Evolutionary conservation across 2,329 filamentous ascomycete species (phyloP), one percentile per base, ranked within the genome.

Genomic region (Lecanicillium sp.): DNA sequence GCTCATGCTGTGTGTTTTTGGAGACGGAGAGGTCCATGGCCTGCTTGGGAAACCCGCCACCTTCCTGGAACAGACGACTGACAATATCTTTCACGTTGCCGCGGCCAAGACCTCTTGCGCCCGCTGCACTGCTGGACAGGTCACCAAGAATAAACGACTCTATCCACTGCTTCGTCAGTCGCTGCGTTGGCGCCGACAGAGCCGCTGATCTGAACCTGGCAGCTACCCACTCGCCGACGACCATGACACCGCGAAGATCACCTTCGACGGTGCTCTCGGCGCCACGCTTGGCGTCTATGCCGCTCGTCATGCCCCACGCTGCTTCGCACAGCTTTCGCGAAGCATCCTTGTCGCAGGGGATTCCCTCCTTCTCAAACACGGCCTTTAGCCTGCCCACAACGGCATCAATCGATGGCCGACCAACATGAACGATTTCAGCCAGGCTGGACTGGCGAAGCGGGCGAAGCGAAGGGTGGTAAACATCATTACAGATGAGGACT

Each of bases 401-500:
- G 42, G 90, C 86, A 53, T 95, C 90, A 9, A 97, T 69, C 0
- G 87, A 83, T 2, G 93, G 90, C 58, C 93, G 93, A 40, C 91
- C 87, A 27, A 95, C 85, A 60, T 95, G 90, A 19, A 98, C 84
- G 32, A 97, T 83, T 63, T 98, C 93, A 0, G 91, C 93, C 42
- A 93, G 69, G 5, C 74, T 81, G 0, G 89, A 90, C 54, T 91
- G 86, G n/a, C 93, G 82, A 7, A 98, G 73, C 0, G 88, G 90
- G 23, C 90, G 80, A 33, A 98, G 75, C 17, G 90, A 87, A 4
- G 91, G 84, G 56, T 95, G 90, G 60, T 98, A 98, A 1, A 97
- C 82, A 63, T 98, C 94, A 59, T 98, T 98, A 71, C 93, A 98
- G 57, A 98, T 93, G 40, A 98, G 74, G 43, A 98, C 89, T 24